A percentile compares a stretch with the other conserved stretches of the same genome.
These are phyloP conservation scores for Porcisia hertigi DNA, from an alignment of 208 protist genomes.

Conservation along the genomic window DNA sequence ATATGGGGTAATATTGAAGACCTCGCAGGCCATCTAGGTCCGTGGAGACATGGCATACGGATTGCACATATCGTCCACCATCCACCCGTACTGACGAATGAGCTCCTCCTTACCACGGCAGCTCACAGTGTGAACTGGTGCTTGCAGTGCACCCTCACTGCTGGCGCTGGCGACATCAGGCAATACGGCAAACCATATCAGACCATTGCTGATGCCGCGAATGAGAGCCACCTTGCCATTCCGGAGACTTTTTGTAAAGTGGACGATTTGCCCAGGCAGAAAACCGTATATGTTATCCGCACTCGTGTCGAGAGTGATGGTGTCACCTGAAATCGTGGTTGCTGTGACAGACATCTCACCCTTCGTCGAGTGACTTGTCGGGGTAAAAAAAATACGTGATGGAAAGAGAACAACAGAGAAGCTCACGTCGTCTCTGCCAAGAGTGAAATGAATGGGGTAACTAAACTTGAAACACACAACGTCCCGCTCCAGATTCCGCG, in stretches of 20 bases:
- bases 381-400: background rate
- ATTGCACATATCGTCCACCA: constrained; percentile 66
- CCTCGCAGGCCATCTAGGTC: background rate
- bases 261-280: constrained; percentile 73
- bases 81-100: constrained; percentile 89
- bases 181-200: constrained; percentile 86
- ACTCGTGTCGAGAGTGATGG: constrained; percentile 42
- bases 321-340: constrained; percentile 64
- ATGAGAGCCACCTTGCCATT: constrained; percentile 87
- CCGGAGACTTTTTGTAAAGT: constrained; percentile 87
- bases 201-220: constrained; percentile 63
- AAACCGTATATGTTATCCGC: constrained; percentile 60
- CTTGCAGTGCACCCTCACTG: constrained; percentile 51
- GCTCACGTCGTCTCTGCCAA: background rate
- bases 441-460: background rate
- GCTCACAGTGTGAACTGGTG: constrained; percentile 76
- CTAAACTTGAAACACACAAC: background rate
- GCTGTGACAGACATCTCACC: constrained; percentile 31
- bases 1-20: background rate
- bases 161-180: constrained; percentile 49
- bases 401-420: background rate
- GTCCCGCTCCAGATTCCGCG: background rate
- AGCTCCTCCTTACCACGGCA: constrained; percentile 83
- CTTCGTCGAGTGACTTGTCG: background rate
- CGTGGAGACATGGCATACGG: background rate